Base-by-base conservation (phyloP, 768 basidiomycete genomes). In the Tulasnella sp. region DNA sequence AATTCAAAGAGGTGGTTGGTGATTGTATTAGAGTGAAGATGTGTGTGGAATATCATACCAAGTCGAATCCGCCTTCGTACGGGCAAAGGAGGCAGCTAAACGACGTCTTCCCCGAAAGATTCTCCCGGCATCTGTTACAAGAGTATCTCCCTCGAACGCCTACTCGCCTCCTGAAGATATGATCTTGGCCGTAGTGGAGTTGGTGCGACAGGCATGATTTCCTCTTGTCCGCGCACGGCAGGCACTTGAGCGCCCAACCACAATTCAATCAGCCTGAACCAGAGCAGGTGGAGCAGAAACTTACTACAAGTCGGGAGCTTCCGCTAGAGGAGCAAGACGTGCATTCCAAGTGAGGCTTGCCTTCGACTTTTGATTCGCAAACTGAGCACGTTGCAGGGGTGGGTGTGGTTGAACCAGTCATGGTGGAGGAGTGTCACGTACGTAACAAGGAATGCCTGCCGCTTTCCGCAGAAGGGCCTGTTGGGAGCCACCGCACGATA, bases 351-450 rank as follows among this genome's bases (percentile, higher is more conserved):
- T 52, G 24, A 52, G 48, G 48, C 48, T 52, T 52, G 3, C 62
- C 62, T 14, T 68, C 62, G 62, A 68, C 62, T n/a, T 68, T 68
- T 1, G 62, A 34, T 68, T 68, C 62, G 62, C 62, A 68, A n/a
- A 68, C 62, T 14, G 62, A 68, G 62, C 62, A 68, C 3, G 62
- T 68, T 68, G 62, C 14, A 12, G 62, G 34, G 62, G 48, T 52
- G 48, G 62, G 62, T 27, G 62, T 68, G 62, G 62, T 68, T 68
- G 62, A 31, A 27, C 62, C 62, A 36, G 62, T 68, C 62, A 68
- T 68, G 34, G 62, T 68, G n/a, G 62, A 21, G 62, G 62, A 68
- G 8, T 34, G 62, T 68, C 62, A 68, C 62, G 62, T 27, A 27
- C 62, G 62, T 68, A 36, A 68, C 62, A 36, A 68, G n/a, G 27